Evolutionary conservation across 805 yeast species (phyloP).

Genomic region (Pichia californica): DNA sequence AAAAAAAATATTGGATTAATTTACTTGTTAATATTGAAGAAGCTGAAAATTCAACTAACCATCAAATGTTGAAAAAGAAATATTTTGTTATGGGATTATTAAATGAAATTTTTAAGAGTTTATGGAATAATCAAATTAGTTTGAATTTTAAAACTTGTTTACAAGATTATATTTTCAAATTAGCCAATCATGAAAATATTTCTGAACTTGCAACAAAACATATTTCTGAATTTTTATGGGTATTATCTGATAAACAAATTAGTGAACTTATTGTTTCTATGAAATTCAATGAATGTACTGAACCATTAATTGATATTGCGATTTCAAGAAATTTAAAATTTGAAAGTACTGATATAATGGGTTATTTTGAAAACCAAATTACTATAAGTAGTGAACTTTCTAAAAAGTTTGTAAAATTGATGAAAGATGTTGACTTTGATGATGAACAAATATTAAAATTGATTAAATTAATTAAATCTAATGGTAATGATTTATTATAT

Average conservation of each 20-base stretch:
- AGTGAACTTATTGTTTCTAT: not conserved
- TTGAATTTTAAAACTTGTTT: not conserved
- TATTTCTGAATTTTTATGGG: constrained; percentile 6
- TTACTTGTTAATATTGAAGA: constrained; percentile 12
- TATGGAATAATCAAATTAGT: constrained; percentile 7
- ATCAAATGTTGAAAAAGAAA: constrained; percentile 8
- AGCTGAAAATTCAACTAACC: not conserved
- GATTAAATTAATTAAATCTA: not conserved
- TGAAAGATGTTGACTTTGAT: not conserved
- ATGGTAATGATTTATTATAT: not conserved
- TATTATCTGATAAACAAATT: constrained; percentile 7
- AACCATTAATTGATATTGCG: constrained; percentile 1
- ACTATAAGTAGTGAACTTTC: not conserved
- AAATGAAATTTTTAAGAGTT: constrained; percentile 22
- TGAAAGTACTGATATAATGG: not conserved
- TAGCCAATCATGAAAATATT: not conserved
- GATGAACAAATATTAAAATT: constrained; percentile 1
- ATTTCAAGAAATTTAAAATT: not conserved
- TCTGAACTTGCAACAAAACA: not conserved
- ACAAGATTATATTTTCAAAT: not conserved
- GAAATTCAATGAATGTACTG: not conserved
- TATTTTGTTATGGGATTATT: constrained; percentile 19
- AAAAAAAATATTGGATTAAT: constrained; percentile 22
- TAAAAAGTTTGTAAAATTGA: constrained; percentile 1
- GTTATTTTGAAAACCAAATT: not conserved